These are phyloP conservation scores for Wallacemonas rigidus DNA, from an alignment of 208 protist genomes.

Conservation along the genomic window DNA sequence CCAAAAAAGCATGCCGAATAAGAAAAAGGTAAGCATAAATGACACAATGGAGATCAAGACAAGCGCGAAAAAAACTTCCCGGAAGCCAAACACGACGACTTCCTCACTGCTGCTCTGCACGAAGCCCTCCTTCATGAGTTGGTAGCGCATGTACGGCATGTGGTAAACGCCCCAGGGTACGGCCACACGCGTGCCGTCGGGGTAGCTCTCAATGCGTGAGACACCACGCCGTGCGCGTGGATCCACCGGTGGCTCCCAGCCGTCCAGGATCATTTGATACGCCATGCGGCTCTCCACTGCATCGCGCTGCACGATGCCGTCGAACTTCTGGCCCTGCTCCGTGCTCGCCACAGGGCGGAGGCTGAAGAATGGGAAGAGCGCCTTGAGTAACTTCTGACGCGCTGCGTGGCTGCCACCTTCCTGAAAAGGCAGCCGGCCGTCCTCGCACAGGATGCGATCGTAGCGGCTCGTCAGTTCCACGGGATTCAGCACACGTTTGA, in stretches of 20 bases:
- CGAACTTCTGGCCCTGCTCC: slow-evolving; percentile 62
- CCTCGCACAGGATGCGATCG: slow-evolving; percentile 83
- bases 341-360: slow-evolving; percentile 56
- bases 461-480: slow-evolving; percentile 39
- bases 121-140: slow-evolving; percentile 68
- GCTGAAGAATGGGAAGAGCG: slow-evolving; percentile 68
- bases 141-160: slow-evolving; percentile 83
- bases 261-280: slow-evolving; percentile 82
- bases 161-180: slow-evolving; percentile 88
- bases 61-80: slow-evolving; percentile 44
- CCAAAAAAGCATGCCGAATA: slow-evolving; percentile 43
- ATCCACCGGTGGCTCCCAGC: slow-evolving; percentile 72
- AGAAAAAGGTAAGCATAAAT: slow-evolving; percentile 37
- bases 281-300: slow-evolving; percentile 84
- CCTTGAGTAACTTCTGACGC: slow-evolving; percentile 45
- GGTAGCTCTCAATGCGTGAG: slow-evolving; percentile 75
- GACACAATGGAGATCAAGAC: slow-evolving; percentile 30
- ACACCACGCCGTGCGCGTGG: slow-evolving; percentile 76
- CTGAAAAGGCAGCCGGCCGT: slow-evolving; percentile 77
- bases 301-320: slow-evolving; percentile 74
- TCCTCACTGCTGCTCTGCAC: slow-evolving; percentile 47
- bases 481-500: slow-evolving; percentile 53
- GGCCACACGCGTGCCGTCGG: slow-evolving; percentile 53
- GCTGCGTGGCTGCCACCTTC: slow-evolving; percentile 39
- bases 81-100: slow-evolving; percentile 64